phyloP scores from a whole-genome alignment of 2,329 filamentous ascomycete species.

The Westerdykella aurantiaca region DNA sequence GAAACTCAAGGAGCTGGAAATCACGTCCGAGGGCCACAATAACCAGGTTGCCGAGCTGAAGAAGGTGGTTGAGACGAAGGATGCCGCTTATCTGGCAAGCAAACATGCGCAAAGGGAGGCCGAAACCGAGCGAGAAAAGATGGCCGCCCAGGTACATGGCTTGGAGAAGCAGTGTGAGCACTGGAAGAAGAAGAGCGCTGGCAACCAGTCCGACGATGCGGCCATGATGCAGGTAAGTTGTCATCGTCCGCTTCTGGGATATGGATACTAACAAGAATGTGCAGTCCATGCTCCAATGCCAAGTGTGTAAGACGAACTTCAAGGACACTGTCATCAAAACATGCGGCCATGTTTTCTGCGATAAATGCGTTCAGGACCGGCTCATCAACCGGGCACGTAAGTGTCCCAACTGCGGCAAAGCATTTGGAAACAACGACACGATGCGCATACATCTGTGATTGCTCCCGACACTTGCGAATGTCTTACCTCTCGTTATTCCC shows the following conservation, averaged over 20 bases:
- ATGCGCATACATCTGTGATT: slow-evolving; percentile 53
- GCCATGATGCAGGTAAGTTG: slow-evolving; percentile 76
- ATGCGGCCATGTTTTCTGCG: slow-evolving; percentile 93
- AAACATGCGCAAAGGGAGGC: slow-evolving; percentile 55
- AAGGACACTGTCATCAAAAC: slow-evolving; percentile 92
- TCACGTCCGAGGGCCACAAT: slow-evolving; percentile 65
- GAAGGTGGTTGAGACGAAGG: slow-evolving; percentile 67
- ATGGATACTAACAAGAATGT: background rate
- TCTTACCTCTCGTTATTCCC: background rate
- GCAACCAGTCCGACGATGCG: slow-evolving; percentile 75
- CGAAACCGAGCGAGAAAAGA: slow-evolving; percentile 69
- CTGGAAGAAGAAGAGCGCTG: slow-evolving; percentile 77
- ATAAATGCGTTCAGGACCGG: slow-evolving; percentile 81
- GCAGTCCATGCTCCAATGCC: slow-evolving; percentile 68
- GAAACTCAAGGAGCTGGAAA: slow-evolving; percentile 62
- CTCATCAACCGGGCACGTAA: slow-evolving; percentile 87
- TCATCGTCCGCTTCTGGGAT: slow-evolving; percentile 12
- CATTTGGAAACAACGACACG: slow-evolving; percentile 85
- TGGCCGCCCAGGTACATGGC: slow-evolving; percentile 71
- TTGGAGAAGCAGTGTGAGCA: slow-evolving; percentile 76
- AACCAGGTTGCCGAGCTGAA: slow-evolving; percentile 73
- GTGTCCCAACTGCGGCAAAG: slow-evolving; percentile 87
- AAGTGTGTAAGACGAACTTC: slow-evolving; percentile 86
- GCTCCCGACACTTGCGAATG: background rate
- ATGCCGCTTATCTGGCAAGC: slow-evolving; percentile 61